These are phyloP conservation scores for Sporisorium sorghi DNA, from an alignment of 1,284 basidiomycete genomes.

Conservation along the genomic window DNA sequence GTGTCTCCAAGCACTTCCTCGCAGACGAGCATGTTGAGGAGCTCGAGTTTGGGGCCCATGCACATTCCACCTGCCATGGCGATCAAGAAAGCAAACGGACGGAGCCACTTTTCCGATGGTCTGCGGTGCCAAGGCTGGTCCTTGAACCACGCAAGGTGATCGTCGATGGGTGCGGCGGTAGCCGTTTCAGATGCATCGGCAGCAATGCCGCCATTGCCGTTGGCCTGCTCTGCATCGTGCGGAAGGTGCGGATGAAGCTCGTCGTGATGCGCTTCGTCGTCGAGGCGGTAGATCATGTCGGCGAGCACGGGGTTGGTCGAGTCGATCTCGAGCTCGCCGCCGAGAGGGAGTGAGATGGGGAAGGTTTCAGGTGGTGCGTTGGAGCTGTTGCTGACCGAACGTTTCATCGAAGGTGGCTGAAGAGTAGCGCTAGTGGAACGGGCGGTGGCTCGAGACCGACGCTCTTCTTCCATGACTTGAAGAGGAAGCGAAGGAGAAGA, in stretches of 20 bases:
- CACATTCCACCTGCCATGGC: slow-evolving; percentile 58
- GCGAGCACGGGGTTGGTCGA: slow-evolving; percentile 51
- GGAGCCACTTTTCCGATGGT: slow-evolving; percentile 59
- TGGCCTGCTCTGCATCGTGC: background rate
- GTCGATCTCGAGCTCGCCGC: slow-evolving; percentile 48
- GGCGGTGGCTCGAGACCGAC: slow-evolving; percentile 10
- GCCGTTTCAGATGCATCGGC: background rate
- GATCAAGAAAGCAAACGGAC: slow-evolving; percentile 59
- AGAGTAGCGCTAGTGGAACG: slow-evolving; percentile 11
- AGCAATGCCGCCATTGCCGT: background rate
- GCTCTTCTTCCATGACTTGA: slow-evolving; percentile 27
- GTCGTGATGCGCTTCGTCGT: slow-evolving; percentile 41
- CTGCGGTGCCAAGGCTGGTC: slow-evolving; percentile 57
- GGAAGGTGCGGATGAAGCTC: slow-evolving; percentile 6
- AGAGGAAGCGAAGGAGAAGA: slow-evolving; percentile 35
- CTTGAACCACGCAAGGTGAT: slow-evolving; percentile 56
- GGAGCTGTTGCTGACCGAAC: slow-evolving; percentile 27
- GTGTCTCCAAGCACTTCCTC: slow-evolving; percentile 50
- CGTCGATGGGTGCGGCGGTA: slow-evolving; percentile 23
- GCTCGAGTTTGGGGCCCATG: slow-evolving; percentile 63
- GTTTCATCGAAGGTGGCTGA: slow-evolving; percentile 29
- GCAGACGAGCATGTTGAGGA: slow-evolving; percentile 64
- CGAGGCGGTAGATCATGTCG: slow-evolving; percentile 54
- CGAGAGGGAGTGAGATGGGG: slow-evolving; percentile 28
- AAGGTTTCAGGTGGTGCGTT: slow-evolving; percentile 26